Base-by-base conservation (phyloP, 2,329 filamentous ascomycete species). In the Penicillium psychrosexuale region DNA sequence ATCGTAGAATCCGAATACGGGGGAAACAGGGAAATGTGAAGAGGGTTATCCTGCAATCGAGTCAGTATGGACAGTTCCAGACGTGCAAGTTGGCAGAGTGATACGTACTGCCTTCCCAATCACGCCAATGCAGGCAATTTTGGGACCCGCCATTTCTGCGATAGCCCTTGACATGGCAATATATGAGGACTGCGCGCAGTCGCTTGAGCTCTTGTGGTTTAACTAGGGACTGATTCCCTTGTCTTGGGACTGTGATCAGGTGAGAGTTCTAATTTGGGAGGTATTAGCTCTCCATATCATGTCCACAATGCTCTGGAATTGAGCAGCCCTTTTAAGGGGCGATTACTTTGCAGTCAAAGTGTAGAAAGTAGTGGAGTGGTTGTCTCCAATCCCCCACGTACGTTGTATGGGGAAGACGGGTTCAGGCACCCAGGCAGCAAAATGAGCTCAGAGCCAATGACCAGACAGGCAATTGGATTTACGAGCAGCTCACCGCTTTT, bases 21-120 rank as follows among this genome's bases (percentile, higher is more conserved):
- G 48, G 91, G 89, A 75, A 97, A 96, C 70, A 96, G 85, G 57
- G 90, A 86, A 66, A 96, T 89, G 77, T 97, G 93, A 62, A 97
- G 87, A 56, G 93, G 94, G 71, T 97, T 96, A 78, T 97, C 96
- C 92, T 97, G 69, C 56, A 15, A 33, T 31, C 8, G 38, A 30
- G 19, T 55, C 36, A 57, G 52, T 37, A 53, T 47, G 55, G 51
- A 52, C 48, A 37, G 27, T 37, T 37, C 27, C 30, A 33, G 22
- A 49, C 31, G 8, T 9, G 12, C 27, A 27, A 8, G 5, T 28
- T 45, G 28, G 15, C 11, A 30, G n/a, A 39, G 37, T 48, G 15
- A 27, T 42, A 54, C 81, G 66, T 81, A 96, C 92, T 74, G 95
- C 89, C 77, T 94, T 91, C 64, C 94, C 93, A 67, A 99, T 95